Evolutionary conservation across 257 asterid species (phyloP).

Genomic region (Salvia hispanica): DNA sequence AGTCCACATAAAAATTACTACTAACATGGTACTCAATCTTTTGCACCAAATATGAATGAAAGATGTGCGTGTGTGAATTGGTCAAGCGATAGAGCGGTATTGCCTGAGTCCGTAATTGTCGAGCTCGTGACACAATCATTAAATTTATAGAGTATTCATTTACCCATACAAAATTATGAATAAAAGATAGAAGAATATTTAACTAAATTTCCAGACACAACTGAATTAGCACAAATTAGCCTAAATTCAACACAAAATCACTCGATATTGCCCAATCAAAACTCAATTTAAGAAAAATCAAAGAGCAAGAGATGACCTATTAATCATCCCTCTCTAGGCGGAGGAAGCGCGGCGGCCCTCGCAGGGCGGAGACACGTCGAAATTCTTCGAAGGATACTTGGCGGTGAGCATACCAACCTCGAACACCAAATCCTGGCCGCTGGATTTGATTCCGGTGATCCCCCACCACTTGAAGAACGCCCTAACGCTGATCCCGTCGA

Average conservation of each 20-base stretch:
- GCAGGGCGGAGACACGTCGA: constrained; percentile 63
- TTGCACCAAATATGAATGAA: no score
- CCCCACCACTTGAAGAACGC: constrained; percentile 99
- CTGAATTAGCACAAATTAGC: not conserved
- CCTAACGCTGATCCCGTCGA: constrained; percentile 83
- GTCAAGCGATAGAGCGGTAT: no score
- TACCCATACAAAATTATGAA: no score
- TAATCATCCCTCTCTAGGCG: constrained; percentile 29
- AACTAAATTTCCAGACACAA: no score
- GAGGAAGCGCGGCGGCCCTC: constrained; percentile 71
- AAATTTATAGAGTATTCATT: no score
- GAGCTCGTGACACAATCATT: no score
- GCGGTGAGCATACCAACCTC: constrained; percentile 90
- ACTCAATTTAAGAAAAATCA: not conserved
- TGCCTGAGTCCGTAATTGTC: no score
- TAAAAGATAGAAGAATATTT: no score
- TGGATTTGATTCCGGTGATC: constrained; percentile 80
- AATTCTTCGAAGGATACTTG: constrained; percentile 78
- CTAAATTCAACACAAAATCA: not conserved
- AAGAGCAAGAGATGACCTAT: constrained; percentile 4
- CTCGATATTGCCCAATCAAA: not conserved
- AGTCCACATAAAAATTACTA: no score
- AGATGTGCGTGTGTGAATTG: no score
- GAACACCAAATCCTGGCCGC: constrained; percentile 68
- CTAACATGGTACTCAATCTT: no score